Percentiles rank a stretch among this genome's conserved stretches.
phyloP scores from a whole-genome alignment of 169 alveolate genomes.

The Plasmodium cynomolgi region DNA sequence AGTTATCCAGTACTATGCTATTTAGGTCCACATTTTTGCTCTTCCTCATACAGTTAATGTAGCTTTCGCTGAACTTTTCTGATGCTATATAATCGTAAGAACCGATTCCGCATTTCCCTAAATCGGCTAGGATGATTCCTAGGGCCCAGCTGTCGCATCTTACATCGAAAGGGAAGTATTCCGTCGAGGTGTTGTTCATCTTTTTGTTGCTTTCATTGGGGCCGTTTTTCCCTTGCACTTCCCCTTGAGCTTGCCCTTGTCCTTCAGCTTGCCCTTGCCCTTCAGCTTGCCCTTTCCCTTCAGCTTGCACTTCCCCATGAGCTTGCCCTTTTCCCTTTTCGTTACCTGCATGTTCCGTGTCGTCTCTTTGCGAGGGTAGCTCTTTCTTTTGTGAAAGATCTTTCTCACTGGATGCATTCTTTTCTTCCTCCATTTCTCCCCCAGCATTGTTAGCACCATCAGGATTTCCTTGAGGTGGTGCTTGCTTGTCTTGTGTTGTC shows the following conservation, averaged over 20 bases:
- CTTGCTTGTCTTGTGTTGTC: background rate
- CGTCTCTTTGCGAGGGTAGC: background rate
- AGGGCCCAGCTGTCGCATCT: slow-evolving; percentile 75
- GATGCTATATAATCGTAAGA: slow-evolving; percentile 41
- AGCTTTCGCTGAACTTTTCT: slow-evolving; percentile 3
- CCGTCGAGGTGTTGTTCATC: background rate
- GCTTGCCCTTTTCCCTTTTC: background rate
- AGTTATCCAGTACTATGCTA: slow-evolving; percentile 23
- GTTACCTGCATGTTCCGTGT: background rate
- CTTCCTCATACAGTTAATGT: slow-evolving; percentile 4
- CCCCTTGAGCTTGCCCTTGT: background rate
- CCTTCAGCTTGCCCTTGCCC: background rate
- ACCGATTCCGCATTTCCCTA: slow-evolving; percentile 59
- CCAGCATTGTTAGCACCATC: background rate
- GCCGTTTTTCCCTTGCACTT: background rate
- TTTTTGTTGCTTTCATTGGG: slow-evolving; percentile 11
- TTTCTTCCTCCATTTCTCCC: background rate
- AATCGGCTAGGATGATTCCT: slow-evolving; percentile 72
- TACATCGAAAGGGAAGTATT: slow-evolving; percentile 59
- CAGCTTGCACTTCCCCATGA: background rate
- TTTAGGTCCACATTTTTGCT: slow-evolving; percentile 5
- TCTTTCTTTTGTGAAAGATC: background rate
- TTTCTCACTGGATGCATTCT: background rate
- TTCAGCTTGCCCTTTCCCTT: background rate
- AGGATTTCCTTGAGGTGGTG: background rate